Conservation (phyloP, 1,284 basidiomycete genomes). For the Leccinum subfulvum region DNA sequence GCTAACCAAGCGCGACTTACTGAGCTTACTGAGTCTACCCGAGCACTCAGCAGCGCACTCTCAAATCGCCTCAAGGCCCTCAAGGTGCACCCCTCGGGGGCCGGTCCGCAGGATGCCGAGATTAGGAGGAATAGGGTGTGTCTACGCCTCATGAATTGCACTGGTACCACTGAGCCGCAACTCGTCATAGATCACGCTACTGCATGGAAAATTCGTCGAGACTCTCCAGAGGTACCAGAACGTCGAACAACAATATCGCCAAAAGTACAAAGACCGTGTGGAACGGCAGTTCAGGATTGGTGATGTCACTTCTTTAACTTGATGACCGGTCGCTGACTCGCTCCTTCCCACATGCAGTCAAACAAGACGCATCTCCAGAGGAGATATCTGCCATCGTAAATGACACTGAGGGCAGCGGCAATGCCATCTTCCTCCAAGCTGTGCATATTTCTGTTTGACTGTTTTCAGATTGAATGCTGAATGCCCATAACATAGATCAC, state of each 20-base stretch:
- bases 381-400: conserved; percentile 80
- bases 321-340: neutral
- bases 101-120: conserved; percentile 49
- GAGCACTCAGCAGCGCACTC: conserved; percentile 57
- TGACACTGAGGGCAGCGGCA: conserved; percentile 54
- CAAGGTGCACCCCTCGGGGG: conserved; percentile 36
- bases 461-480: neutral
- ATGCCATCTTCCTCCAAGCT: conserved; percentile 86
- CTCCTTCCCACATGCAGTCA: conserved; percentile 50
- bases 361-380: conserved; percentile 85
- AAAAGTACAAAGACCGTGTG: conserved; percentile 79
- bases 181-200: conserved; percentile 46
- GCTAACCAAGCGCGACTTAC: conserved; percentile 51
- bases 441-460: conserved; percentile 42
- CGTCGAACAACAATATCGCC: conserved; percentile 83
- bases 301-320: conserved; percentile 29
- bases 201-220: conserved; percentile 65
- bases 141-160: conserved; percentile 26
- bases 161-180: neutral
- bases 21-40: conserved; percentile 60
- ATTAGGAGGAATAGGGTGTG: conserved; percentile 72
- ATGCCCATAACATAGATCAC: conserved; percentile 42
- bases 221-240: conserved; percentile 75
- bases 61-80: conserved; percentile 68
- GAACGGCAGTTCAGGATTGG: conserved; percentile 90